phyloP scores from a whole-genome alignment of 1,284 basidiomycete species.

The Cerioporus squamosus region DNA sequence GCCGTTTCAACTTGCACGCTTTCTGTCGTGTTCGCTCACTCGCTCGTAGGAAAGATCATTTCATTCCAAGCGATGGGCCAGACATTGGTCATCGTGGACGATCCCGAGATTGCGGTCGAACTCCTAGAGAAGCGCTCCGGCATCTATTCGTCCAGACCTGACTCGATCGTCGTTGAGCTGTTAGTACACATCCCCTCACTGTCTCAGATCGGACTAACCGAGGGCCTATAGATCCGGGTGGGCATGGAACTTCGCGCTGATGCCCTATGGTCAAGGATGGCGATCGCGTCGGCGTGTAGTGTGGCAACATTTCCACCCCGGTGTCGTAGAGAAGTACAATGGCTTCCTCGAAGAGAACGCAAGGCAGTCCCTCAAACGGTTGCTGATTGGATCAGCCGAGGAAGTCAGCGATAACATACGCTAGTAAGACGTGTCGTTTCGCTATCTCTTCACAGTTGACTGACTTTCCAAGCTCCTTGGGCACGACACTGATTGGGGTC shows the following conservation, averaged over 20 bases:
- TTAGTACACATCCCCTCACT: background rate
- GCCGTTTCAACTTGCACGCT: background rate
- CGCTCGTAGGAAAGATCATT: background rate
- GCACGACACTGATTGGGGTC: background rate
- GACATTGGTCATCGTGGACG: constrained; percentile 1
- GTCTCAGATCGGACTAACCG: background rate
- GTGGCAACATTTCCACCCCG: constrained; percentile 3
- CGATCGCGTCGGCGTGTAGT: background rate
- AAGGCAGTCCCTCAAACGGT: background rate
- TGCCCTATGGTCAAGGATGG: constrained; percentile 6
- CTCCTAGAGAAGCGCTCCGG: constrained; percentile 4
- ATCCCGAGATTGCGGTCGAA: background rate
- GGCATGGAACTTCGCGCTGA: background rate
- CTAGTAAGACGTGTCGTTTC: background rate
- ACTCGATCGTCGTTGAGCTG: background rate
- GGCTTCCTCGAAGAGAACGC: background rate
- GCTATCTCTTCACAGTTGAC: background rate
- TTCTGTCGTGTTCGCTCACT: background rate
- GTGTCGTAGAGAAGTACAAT: background rate
- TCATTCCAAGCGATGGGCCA: background rate
- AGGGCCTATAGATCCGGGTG: background rate
- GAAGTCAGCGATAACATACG: background rate
- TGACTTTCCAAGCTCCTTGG: background rate
- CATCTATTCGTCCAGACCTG: constrained; percentile 1
- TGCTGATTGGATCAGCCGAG: background rate